Evolutionary conservation across 495 filamentous ascomycete species (phyloP), one percentile per base, ranked within the genome.

Genomic region (Penicillium flavigenum): DNA sequence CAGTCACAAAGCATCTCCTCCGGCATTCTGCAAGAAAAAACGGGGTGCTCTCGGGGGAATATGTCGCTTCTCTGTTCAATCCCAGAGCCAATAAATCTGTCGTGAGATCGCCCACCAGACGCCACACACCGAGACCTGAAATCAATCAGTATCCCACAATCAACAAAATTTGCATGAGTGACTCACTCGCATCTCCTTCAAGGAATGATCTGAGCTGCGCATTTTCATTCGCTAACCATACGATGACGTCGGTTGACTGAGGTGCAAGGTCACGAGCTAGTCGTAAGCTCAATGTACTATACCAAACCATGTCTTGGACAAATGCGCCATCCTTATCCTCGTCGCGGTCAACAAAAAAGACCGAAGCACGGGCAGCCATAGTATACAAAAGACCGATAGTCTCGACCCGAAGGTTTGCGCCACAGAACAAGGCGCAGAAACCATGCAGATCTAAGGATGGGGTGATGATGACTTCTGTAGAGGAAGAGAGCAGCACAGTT

Each of bases 161-260:
- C 19, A 46, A 24, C 20, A 46, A 32, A 36, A 32, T 48, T 22
- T 51, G 52, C 9, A 38, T 38, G 2, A 45, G 9, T 38, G 9
- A 54, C 63, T 63, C 44, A 65, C 63, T 63, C 5, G 63, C 52
- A 49, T 65, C 63, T 45, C 63, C 63, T 46, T 63, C 60, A 42
- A 65, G 20, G 1, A 54, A 47, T 36, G 60, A 46, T 29, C 19
- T 60, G 7, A 65, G 49, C 26, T 63, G 54, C 5, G 31, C 12
- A 46, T 65, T 60, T 19, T 65, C 63, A 51, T 63, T 39, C 6
- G 63, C 63, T 10, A 65, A 26, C 63, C 63, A 65, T 44, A 63
- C 42, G 1, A 65, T 58, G 14, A 59, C 3, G 44, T 65, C 60
- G 5, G 48, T 63, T 51, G 60, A 43, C 39, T 58, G 60, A 4